Evolutionary conservation across 2,329 filamentous ascomycete genomes (phyloP).

Genomic region (Phialophora verrucosa): DNA sequence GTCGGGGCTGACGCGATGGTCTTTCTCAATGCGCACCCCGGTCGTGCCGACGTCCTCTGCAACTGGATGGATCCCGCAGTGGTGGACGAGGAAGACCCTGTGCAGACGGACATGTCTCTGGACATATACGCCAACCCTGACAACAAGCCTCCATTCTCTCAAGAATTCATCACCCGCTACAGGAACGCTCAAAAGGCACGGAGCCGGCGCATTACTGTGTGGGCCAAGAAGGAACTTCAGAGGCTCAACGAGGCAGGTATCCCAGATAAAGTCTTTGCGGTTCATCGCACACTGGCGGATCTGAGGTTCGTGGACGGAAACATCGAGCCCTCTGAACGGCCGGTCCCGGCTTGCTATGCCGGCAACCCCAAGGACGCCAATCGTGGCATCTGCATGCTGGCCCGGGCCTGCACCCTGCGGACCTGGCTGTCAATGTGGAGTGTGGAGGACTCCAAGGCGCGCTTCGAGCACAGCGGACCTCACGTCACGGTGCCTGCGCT

Average conservation of each 20-base stretch:
- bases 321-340: constrained; percentile 18
- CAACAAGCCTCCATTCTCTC: constrained; percentile 7
- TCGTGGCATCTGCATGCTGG: constrained; percentile 5
- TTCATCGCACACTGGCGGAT: constrained; percentile 15
- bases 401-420: constrained; percentile 3
- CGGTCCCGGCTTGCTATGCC: not conserved
- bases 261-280: constrained; percentile 9
- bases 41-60: constrained; percentile 10
- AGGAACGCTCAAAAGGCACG: constrained; percentile 10
- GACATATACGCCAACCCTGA: constrained; percentile 18
- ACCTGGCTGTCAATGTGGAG: constrained; percentile 22
- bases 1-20: constrained; percentile 12
- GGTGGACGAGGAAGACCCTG: constrained; percentile 14
- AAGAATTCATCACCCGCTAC: constrained; percentile 4
- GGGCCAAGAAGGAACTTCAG: constrained; percentile 6
- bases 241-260: constrained; percentile 15
- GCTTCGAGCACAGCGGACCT: constrained; percentile 3
- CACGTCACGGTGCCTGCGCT: not conserved
- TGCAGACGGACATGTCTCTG: not conserved
- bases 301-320: constrained; percentile 9
- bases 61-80: constrained; percentile 14
- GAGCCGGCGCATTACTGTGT: constrained; percentile 15
- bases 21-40: constrained; percentile 20
- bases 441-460: constrained; percentile 7
- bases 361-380: constrained; percentile 11